phyloP scores from a whole-genome alignment of 108 stramenopile genomes.

The Cyclotella baltica region DNA sequence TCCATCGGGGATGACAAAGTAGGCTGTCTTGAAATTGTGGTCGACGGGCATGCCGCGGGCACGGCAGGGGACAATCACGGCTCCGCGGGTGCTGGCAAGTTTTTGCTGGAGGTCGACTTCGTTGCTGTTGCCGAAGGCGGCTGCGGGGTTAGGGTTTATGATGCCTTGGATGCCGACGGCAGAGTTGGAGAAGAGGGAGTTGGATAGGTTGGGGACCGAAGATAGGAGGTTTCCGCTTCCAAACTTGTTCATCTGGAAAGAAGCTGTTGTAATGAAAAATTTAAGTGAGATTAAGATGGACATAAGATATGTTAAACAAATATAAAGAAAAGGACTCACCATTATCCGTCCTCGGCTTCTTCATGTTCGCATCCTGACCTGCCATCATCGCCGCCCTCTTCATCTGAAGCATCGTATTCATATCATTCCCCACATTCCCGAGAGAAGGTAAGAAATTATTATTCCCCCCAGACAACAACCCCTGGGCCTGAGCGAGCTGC shows the following conservation, averaged over 20 bases:
- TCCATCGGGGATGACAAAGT: slow-evolving; percentile 86
- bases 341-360: slow-evolving; percentile 15
- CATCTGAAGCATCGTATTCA: neutral
- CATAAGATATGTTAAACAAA: neutral
- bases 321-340: neutral
- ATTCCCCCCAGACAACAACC: slow-evolving; percentile 15
- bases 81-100: slow-evolving; percentile 22
- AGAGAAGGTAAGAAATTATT: neutral
- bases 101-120: slow-evolving; percentile 12
- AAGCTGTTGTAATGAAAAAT: neutral
- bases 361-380: slow-evolving; percentile 24
- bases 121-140: neutral
- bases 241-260: neutral
- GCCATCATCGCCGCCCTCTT: slow-evolving; percentile 19
- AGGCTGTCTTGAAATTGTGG: slow-evolving; percentile 77
- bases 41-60: slow-evolving; percentile 61
- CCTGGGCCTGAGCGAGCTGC: slow-evolving; percentile 28
- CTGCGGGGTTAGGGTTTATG: neutral
- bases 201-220: neutral
- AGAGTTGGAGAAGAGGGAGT: neutral
- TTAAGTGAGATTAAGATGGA: neutral
- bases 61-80: slow-evolving; percentile 55
- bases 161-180: neutral
- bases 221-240: neutral
- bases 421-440: neutral